These are phyloP conservation scores for Cyamopsis tetragonoloba DNA, from an alignment of 306 rosid species.

Conservation along the genomic window DNA sequence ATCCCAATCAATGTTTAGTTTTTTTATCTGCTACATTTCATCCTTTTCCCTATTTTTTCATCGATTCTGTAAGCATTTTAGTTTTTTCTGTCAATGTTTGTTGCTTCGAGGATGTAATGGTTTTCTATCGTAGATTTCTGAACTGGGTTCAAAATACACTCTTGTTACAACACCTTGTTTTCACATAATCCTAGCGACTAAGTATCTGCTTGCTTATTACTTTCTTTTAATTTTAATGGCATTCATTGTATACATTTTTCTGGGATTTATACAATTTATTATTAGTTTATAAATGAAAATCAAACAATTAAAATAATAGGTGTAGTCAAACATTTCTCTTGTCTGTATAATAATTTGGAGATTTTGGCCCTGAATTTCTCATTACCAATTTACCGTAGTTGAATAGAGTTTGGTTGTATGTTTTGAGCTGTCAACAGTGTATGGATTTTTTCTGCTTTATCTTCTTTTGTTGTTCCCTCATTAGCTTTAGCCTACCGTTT, in stretches of 20 bases:
- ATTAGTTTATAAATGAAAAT: not conserved
- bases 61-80: not conserved
- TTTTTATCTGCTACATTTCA: not conserved
- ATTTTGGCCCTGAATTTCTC: not conserved
- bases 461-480: not conserved
- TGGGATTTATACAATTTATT: not conserved
- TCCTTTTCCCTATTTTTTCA: not conserved
- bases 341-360: not conserved
- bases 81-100: not conserved
- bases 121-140: not conserved
- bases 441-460: not conserved
- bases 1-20: not conserved
- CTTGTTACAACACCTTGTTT: too few species aligned
- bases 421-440: not conserved
- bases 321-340: not conserved
- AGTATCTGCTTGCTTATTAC: not conserved
- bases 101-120: not conserved
- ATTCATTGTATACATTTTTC: too few species aligned
- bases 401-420: not conserved
- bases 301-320: not conserved
- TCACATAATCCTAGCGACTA: not conserved
- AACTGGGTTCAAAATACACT: not conserved
- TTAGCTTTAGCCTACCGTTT: not conserved
- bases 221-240: not conserved
- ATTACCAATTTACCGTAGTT: not conserved